Evolutionary conservation across 164 flowering plant genomes (phyloP).

Genomic region (Dillenia turbinata): DNA sequence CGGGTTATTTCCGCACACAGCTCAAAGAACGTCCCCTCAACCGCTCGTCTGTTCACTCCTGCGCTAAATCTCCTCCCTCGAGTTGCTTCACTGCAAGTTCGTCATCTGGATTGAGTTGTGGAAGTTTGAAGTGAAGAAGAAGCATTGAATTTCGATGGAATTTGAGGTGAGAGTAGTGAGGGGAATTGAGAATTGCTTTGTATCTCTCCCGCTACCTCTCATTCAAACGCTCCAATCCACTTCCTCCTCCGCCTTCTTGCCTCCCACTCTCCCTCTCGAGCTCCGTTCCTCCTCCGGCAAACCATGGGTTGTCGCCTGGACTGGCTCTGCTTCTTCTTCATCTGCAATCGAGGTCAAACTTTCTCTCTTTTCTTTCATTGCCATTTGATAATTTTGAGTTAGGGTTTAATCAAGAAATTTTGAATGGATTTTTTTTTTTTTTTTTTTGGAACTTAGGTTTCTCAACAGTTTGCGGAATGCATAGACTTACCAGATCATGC

Average conservation of each 20-base stretch:
- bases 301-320: conserved; percentile 80
- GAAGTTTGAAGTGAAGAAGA: no score
- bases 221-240: conserved; percentile 79
- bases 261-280: conserved; percentile 67
- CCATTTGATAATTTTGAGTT: not conserved
- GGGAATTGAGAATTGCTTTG: conserved; percentile 74
- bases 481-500: conserved; percentile 48
- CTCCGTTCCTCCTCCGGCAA: conserved; percentile 41
- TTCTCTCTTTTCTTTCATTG: not conserved
- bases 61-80: no score
- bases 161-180: conserved; percentile 59
- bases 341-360: conserved; percentile 64
- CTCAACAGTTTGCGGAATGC: conserved; percentile 73
- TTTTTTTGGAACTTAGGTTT: conserved; percentile 36
- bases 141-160: conserved; percentile 42
- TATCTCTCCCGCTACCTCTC: conserved; percentile 69
- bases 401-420: not conserved
- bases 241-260: conserved; percentile 24
- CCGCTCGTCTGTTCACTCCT: no score
- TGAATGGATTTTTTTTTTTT: not conserved
- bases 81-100: no score
- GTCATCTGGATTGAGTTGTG: no score
- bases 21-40: no score
- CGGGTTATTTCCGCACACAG: no score
- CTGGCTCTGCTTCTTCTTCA: conserved; percentile 79